These are phyloP conservation scores for Arthrobotrys conoides DNA, from an alignment of 2,329 filamentous ascomycete genomes.

Conservation along the genomic window DNA sequence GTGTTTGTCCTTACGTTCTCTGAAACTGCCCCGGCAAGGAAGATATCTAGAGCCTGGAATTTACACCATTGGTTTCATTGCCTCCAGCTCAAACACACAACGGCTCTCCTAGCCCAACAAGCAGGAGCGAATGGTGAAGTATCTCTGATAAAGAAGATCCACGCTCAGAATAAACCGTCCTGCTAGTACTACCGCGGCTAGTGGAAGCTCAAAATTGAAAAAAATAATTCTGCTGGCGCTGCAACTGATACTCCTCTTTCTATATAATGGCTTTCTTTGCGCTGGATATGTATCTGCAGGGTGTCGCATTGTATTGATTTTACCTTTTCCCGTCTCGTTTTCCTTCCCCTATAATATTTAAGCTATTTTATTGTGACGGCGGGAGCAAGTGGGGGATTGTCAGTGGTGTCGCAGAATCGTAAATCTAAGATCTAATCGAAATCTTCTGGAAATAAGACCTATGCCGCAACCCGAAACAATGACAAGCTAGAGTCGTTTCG, in stretches of 20 bases:
- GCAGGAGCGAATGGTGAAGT: neutral
- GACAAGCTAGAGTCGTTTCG: neutral
- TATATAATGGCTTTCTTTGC: neutral
- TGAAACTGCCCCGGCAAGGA: neutral
- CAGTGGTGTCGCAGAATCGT: neutral
- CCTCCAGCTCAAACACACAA: neutral
- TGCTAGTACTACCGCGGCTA: neutral
- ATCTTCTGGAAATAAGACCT: neutral
- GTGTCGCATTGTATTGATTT: neutral
- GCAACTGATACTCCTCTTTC: neutral
- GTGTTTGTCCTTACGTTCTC: neutral
- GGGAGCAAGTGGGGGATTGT: neutral
- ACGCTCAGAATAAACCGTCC: neutral
- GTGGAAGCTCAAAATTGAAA: too few relatives aligned
- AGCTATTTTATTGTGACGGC: neutral
- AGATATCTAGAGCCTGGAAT: neutral
- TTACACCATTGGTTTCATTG: constrained; percentile 16
- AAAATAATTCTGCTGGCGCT: neutral
- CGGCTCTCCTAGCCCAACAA: neutral
- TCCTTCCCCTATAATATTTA: neutral
- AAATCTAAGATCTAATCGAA: neutral
- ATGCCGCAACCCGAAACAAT: neutral
- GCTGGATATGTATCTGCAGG: neutral
- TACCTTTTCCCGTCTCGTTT: neutral
- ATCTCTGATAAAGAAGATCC: constrained; percentile 3